A percentile compares a stretch with the other conserved stretches of the same genome.
Conservation (phyloP, 345 rosid species). For the Arabidopsis arenosa region DNA sequence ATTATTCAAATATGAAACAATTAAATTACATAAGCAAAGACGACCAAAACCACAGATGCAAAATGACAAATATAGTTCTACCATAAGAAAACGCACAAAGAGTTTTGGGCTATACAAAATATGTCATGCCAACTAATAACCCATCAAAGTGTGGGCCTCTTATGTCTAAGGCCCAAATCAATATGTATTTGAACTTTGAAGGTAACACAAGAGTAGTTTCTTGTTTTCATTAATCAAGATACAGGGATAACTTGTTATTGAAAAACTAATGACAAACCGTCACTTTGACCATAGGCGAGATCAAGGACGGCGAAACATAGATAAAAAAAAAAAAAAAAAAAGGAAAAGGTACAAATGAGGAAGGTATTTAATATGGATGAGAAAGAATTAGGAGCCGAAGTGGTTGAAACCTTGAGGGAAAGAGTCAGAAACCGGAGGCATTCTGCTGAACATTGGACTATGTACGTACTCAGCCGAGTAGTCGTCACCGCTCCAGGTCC, state of each 20-base stretch:
- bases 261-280: slow-evolving; percentile 38
- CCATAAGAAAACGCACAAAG: not conserved
- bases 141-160: slow-evolving; percentile 23
- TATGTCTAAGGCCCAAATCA: slow-evolving; percentile 1
- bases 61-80: not conserved
- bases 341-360: slow-evolving; percentile 15
- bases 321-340: not conserved
- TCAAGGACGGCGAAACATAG: slow-evolving; percentile 43
- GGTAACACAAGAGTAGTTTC: not conserved
- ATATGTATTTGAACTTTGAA: not conserved
- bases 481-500: slow-evolving; percentile 36
- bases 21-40: slow-evolving; percentile 15
- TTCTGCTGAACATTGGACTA: slow-evolving; percentile 83
- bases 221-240: slow-evolving; percentile 14
- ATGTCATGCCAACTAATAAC: not conserved
- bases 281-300: slow-evolving; percentile 46
- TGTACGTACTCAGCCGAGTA: slow-evolving; percentile 65
- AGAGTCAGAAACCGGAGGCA: slow-evolving; percentile 80
- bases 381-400: slow-evolving; percentile 58
- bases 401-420: slow-evolving; percentile 59
- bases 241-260: slow-evolving; percentile 35
- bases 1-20: slow-evolving; percentile 12
- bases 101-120: not conserved
- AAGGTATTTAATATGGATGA: slow-evolving; percentile 19
- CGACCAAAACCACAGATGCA: not conserved